phyloP scores from a whole-genome alignment of 1,139 yeast species.

The Yamadazyma membranifaciens region DNA sequence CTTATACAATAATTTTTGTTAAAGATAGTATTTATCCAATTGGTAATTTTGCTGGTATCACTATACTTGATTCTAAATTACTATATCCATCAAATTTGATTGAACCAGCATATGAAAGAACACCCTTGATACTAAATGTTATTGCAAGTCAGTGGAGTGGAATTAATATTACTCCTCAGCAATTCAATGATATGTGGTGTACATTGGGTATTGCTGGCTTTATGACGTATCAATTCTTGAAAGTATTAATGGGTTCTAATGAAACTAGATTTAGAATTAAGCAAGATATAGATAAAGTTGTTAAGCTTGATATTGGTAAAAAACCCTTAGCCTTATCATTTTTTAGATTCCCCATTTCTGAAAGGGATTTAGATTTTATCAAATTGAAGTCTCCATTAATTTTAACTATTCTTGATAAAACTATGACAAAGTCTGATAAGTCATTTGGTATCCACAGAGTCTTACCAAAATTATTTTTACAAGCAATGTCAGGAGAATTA shows the following conservation, averaged over 20 bases:
- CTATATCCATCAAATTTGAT: constrained; percentile 76
- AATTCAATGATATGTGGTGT: constrained; percentile 88
- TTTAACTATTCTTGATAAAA: constrained; percentile 74
- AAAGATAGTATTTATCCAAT: constrained; percentile 49
- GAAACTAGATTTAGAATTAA: constrained; percentile 75
- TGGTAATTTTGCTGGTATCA: constrained; percentile 74
- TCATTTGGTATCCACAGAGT: constrained; percentile 91
- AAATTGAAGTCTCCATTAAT: constrained; percentile 84
- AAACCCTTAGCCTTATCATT: constrained; percentile 75
- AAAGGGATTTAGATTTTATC: constrained; percentile 59
- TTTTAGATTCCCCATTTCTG: constrained; percentile 66
- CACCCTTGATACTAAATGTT: constrained; percentile 66
- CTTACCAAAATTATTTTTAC: constrained; percentile 84
- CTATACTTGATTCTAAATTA: constrained; percentile 61
- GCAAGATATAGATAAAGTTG: constrained; percentile 60
- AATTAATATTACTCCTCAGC: constrained; percentile 80
- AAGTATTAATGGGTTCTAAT: constrained; percentile 75
- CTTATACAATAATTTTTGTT: constrained; percentile 76
- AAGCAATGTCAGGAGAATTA: constrained; percentile 94
- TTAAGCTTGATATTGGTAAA: constrained; percentile 74
- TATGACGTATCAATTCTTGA: constrained; percentile 75
- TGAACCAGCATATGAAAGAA: constrained; percentile 74
- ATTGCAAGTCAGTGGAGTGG: constrained; percentile 94
- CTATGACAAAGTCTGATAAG: constrained; percentile 96
- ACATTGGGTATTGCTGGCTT: constrained; percentile 81